phyloP scores from a whole-genome alignment of 1,284 basidiomycete genomes.

The Heterobasidion annosum region DNA sequence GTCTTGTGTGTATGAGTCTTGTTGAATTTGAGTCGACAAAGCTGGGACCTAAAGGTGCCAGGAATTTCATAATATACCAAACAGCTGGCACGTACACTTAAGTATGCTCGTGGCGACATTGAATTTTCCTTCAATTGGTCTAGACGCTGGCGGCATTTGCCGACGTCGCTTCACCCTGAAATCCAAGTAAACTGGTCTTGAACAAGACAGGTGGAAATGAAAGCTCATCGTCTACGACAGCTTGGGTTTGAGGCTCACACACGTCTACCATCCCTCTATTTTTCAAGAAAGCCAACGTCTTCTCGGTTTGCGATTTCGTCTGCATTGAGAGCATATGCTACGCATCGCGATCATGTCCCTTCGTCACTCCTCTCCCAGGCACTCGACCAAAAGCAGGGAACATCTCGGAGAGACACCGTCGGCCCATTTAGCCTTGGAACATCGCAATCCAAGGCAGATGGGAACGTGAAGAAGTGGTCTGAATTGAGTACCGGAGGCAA shows the following conservation, averaged over 20 bases:
- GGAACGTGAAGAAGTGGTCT: slow-evolving; percentile 69
- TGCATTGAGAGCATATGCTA: slow-evolving; percentile 30
- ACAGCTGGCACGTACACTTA: too few relatives aligned
- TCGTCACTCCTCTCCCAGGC: slow-evolving; percentile 56
- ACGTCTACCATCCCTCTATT: neutral
- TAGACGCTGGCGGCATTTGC: neutral
- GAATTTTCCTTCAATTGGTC: too few relatives aligned
- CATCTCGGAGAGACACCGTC: slow-evolving; percentile 44
- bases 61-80: too few relatives aligned
- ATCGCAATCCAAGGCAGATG: slow-evolving; percentile 44
- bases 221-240: neutral
- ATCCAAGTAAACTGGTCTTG: neutral
- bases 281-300: neutral
- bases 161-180: neutral
- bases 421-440: slow-evolving; percentile 82
- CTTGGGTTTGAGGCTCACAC: neutral
- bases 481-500: slow-evolving; percentile 79
- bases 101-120: too few relatives aligned
- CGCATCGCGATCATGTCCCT: slow-evolving; percentile 33
- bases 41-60: too few relatives aligned
- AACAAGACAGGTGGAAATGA: neutral
- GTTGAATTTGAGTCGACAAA: too few relatives aligned
- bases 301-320: neutral
- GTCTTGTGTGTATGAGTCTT: neutral
- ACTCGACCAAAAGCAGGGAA: slow-evolving; percentile 49